These are phyloP conservation scores for Silene noctiflora DNA, from an alignment of 179 eudicot genomes.

Conservation along the genomic window DNA sequence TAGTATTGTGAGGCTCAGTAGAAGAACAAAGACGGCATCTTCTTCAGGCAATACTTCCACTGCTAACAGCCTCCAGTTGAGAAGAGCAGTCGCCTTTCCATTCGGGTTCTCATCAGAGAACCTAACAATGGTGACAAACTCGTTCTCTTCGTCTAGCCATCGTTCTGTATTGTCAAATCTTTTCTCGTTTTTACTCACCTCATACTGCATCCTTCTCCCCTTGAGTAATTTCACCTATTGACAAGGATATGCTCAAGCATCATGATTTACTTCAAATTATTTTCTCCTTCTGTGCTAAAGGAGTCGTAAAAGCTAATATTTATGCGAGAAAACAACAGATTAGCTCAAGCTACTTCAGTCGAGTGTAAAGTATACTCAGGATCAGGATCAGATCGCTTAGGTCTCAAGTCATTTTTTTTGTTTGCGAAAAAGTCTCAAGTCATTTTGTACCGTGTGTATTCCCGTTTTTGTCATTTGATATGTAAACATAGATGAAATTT, in stretches of 20 bases:
- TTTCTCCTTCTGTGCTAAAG: not conserved
- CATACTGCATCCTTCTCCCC: slow-evolving; percentile 74
- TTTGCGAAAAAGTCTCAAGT: not conserved
- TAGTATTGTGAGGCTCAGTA: slow-evolving; percentile 56
- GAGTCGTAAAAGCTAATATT: not conserved
- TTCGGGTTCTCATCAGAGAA: slow-evolving; percentile 66
- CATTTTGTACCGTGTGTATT: not conserved
- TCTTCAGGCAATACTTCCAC: slow-evolving; percentile 79
- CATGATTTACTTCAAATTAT: not conserved
- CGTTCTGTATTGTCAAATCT: slow-evolving; percentile 21
- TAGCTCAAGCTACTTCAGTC: too few species aligned
- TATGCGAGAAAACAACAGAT: not conserved
- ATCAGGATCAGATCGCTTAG: too few species aligned
- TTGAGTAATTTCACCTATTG: slow-evolving; percentile 55
- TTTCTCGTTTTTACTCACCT: slow-evolving; percentile 29
- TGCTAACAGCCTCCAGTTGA: slow-evolving; percentile 77
- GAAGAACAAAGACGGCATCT: slow-evolving; percentile 69
- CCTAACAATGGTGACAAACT: slow-evolving; percentile 69
- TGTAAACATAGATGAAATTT: too few species aligned
- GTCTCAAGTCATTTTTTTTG: not conserved
- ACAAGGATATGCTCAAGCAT: not conserved
- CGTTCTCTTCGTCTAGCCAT: slow-evolving; percentile 45
- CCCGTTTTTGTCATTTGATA: not conserved
- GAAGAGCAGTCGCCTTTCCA: slow-evolving; percentile 86
- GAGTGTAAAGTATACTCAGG: too few species aligned